Evolutionary conservation across 129 eudicot genomes (phyloP).

Genomic region (Smallanthus sonchifolius): DNA sequence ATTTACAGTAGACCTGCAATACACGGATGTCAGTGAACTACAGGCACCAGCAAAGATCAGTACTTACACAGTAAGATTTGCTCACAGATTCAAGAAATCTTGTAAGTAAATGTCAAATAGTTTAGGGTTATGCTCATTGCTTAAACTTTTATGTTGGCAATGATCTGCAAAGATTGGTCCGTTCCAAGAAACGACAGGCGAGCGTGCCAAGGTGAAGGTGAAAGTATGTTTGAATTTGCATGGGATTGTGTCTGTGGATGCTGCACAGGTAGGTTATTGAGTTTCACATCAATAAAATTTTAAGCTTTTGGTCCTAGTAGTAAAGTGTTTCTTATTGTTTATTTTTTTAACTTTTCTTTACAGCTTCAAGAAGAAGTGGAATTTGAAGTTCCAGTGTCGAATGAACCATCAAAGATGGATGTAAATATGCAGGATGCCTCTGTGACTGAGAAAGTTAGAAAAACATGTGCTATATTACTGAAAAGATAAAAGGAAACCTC

Average conservation of each 20-base stretch:
- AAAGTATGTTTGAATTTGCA: slow-evolving; percentile 64
- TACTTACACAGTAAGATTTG: slow-evolving; percentile 52
- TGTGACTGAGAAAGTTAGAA: slow-evolving; percentile 68
- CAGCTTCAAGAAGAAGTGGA: slow-evolving; percentile 95
- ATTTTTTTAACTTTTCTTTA: neutral
- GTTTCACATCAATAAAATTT: neutral
- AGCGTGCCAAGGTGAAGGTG: slow-evolving; percentile 60
- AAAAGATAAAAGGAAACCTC: neutral
- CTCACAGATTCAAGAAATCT: neutral
- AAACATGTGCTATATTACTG: neutral
- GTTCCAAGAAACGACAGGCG: slow-evolving; percentile 56
- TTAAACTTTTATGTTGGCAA: neutral
- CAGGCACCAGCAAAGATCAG: slow-evolving; percentile 78
- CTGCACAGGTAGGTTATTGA: slow-evolving; percentile 50
- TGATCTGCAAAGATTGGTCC: slow-evolving; percentile 60
- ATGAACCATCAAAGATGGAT: slow-evolving; percentile 69
- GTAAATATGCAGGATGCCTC: slow-evolving; percentile 83
- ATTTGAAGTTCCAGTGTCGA: slow-evolving; percentile 65
- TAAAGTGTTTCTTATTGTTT: neutral
- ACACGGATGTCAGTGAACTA: slow-evolving; percentile 65
- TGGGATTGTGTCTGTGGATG: slow-evolving; percentile 68
- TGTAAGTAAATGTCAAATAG: neutral
- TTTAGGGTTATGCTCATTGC: neutral
- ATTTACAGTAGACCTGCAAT: slow-evolving; percentile 57
- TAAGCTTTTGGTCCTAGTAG: neutral